Percentiles rank a stretch among this genome's conserved stretches.
Evolutionary conservation across 2,329 filamentous ascomycete genomes (phyloP).

Genomic region (Beauveria caledonica): DNA sequence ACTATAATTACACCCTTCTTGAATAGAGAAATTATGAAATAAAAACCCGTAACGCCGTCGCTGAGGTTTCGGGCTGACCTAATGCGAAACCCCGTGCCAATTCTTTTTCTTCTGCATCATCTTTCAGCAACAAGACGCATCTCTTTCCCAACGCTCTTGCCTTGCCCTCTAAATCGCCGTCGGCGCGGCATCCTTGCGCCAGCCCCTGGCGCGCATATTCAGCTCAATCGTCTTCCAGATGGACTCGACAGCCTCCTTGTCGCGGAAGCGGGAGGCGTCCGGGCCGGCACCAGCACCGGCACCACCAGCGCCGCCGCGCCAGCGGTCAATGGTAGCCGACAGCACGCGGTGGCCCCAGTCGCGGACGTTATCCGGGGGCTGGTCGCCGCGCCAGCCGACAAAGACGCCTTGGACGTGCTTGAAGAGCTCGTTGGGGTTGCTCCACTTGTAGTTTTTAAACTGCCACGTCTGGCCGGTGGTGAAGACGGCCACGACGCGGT

Average conservation of each 20-base stretch:
- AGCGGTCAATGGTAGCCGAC: slow-evolving; percentile 75
- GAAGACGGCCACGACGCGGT: slow-evolving; percentile 88
- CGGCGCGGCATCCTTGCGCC: slow-evolving; percentile 64
- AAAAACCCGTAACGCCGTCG: slow-evolving; percentile 5
- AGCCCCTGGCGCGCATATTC: slow-evolving; percentile 79
- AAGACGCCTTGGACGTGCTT: slow-evolving; percentile 79
- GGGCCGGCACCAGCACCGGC: slow-evolving; percentile 23
- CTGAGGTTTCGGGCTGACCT: slow-evolving; percentile 3
- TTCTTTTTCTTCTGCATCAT: background rate
- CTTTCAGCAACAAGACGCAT: background rate
- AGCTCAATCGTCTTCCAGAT: slow-evolving; percentile 87
- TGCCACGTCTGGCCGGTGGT: slow-evolving; percentile 98
- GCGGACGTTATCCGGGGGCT: slow-evolving; percentile 66
- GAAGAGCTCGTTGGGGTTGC: slow-evolving; percentile 80
- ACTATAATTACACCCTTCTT: background rate
- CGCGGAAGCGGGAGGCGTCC: slow-evolving; percentile 62
- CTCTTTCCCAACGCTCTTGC: background rate
- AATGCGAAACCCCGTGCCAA: slow-evolving; percentile 4
- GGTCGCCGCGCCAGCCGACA: slow-evolving; percentile 84
- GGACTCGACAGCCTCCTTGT: slow-evolving; percentile 84
- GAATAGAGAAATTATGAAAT: background rate
- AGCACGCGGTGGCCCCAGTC: slow-evolving; percentile 82
- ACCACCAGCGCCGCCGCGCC: slow-evolving; percentile 40
- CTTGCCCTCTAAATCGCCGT: slow-evolving; percentile 32
- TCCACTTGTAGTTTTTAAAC: slow-evolving; percentile 98